Conservation (phyloP, 495 filamentous ascomycete species). For the Neurospora africana region DNA sequence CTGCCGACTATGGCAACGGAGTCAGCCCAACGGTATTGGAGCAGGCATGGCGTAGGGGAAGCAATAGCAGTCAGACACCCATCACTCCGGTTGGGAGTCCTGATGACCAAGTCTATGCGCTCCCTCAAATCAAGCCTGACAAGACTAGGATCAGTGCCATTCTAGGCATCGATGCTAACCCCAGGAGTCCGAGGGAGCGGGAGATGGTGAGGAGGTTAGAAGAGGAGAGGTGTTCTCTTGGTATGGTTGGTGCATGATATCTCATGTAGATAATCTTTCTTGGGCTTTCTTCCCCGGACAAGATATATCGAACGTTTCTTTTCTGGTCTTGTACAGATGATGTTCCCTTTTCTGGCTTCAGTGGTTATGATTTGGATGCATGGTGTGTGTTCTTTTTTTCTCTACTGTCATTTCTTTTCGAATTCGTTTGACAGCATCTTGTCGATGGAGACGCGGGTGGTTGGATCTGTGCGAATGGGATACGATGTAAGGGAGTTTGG, state of each 20-base stretch:
- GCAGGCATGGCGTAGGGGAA: conserved; percentile 53
- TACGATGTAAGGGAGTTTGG: not conserved
- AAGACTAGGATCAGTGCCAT: conserved; percentile 45
- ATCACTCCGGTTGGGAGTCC: conserved; percentile 38
- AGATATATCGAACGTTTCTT: not conserved
- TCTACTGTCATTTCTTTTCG: not conserved
- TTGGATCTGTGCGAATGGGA: not conserved
- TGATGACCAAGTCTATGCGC: conserved; percentile 27
- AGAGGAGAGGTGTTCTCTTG: conserved; percentile 25
- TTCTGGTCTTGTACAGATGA: not conserved
- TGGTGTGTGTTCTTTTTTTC: not conserved
- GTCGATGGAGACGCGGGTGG: not conserved
- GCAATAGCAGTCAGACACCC: conserved; percentile 23
- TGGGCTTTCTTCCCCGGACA: too few species aligned
- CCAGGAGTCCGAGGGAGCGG: conserved; percentile 42
- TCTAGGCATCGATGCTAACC: conserved; percentile 42
- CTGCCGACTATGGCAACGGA: conserved; percentile 55
- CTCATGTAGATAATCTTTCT: not conserved
- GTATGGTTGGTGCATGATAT: conserved; percentile 15
- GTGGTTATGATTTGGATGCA: not conserved
- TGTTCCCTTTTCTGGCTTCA: not conserved
- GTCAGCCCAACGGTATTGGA: conserved; percentile 55
- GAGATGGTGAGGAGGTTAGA: conserved; percentile 42
- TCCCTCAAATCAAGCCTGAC: conserved; percentile 24
- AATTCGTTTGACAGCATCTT: not conserved